Percentiles rank a stretch among this genome's conserved stretches.
Conservation (phyloP, 2,329 filamentous ascomycete species). For the Colletotrichum noveboracense region DNA sequence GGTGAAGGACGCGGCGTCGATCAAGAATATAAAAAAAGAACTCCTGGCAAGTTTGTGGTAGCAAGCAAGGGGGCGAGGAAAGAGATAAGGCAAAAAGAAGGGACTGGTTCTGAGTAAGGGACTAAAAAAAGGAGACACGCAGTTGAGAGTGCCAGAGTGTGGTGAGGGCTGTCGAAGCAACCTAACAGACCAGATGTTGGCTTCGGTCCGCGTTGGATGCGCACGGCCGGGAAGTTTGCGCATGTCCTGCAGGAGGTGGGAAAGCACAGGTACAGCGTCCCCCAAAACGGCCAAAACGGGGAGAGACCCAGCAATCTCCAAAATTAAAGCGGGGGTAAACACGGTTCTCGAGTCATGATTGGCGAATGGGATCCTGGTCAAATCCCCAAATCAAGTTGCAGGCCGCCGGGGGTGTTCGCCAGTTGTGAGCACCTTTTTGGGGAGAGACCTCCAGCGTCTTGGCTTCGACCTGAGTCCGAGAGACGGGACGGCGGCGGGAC, state of each 20-base stretch:
- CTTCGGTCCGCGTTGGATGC: conserved; percentile 5
- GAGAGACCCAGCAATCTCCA: neutral
- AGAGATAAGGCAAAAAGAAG: conserved; percentile 1
- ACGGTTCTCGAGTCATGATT: neutral
- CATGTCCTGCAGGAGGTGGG: conserved; percentile 19
- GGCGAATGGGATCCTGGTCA: neutral
- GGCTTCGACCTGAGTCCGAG: neutral
- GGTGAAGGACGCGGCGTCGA: neutral
- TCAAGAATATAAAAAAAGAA: conserved; percentile 10
- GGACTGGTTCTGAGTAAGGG: neutral
- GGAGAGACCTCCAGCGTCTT: neutral
- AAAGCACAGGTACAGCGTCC: conserved; percentile 7
- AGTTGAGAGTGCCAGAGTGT: neutral
- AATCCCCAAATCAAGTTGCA: neutral
- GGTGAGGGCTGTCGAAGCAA: conserved; percentile 13
- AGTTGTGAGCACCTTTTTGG: neutral
- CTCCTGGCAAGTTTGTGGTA: neutral
- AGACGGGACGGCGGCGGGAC: neutral
- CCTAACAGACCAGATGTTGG: conserved; percentile 13
- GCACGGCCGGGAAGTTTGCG: conserved; percentile 19
- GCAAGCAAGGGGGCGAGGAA: neutral
- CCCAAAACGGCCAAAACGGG: neutral
- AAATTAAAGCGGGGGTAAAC: neutral
- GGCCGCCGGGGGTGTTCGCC: neutral
- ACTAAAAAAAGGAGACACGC: conserved; percentile 4